Base-by-base conservation (phyloP, 257 asterid species). In the Nicotiana obtusifolia region DNA sequence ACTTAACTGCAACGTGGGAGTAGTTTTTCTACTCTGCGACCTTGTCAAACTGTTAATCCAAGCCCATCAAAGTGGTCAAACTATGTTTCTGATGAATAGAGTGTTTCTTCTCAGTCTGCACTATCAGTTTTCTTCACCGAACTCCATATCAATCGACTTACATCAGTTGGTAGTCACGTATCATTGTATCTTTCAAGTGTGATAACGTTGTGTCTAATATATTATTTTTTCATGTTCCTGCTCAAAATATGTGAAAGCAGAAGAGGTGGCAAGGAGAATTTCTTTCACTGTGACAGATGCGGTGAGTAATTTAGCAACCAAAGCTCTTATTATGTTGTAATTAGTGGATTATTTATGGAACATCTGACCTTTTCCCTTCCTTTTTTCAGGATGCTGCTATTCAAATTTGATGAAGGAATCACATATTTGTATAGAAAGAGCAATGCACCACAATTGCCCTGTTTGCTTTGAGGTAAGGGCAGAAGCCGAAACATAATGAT, bases 371-470 rank as follows among this genome's bases (percentile, higher is more conserved):
- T 13, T 53, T 53, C 11, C 10, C 65, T 8, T 30, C 31, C 24
- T 2, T 33, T 49, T 41, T 71, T 13, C 89, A 93, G 96, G 87
- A 86, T 93, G 97, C 81, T 91, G 97, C 85, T 90, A 93, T 86
- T 82, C 92, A 26, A 91, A 89, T 35, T 56, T 83, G 30, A 80
- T 90, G 79, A 90, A 90, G 86, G 97, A 87, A 75, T 84, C 94
- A 49, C 96, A 93, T 82, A 83, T 59, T 75, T 93, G 94, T 52
- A 87, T 93, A 13, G 97, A 93, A 87, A 85, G 93, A 85, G 94
- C 96, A 1, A 90, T 93, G 97, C 96, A 93, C 82, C 95, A 91
- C 85, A 87, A 91, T 56, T 93, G 96, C 80, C 91, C 96, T 0
- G 88, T 93, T 85, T 93, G 96, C 89, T 93, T 90, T 26, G 97